Percentiles rank a stretch among this genome's conserved stretches.
These are phyloP conservation scores for Fonsecaea pedrosoi DNA, from an alignment of 2,329 filamentous ascomycete genomes.

Conservation along the genomic window DNA sequence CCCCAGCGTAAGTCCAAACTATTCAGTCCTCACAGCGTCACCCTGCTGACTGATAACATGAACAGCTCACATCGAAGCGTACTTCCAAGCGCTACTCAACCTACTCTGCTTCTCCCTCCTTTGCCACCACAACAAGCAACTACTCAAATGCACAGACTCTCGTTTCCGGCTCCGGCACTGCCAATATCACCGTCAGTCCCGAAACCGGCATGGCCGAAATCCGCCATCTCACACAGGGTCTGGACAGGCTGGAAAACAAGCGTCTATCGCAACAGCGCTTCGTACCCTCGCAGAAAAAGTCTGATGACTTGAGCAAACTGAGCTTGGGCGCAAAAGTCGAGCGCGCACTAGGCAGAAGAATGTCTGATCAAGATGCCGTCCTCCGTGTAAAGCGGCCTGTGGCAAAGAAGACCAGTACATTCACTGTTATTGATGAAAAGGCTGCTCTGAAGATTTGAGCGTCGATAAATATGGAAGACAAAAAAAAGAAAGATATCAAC, in stretches of 20 bases:
- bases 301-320: conserved; percentile 80
- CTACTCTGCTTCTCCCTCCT: conserved; percentile 56
- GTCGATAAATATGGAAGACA: not conserved
- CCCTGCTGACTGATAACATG: conserved; percentile 21
- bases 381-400: conserved; percentile 32
- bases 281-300: conserved; percentile 77
- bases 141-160: conserved; percentile 34
- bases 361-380: conserved; percentile 82
- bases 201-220: conserved; percentile 65
- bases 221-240: conserved; percentile 76
- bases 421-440: conserved; percentile 33
- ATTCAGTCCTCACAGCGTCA: conserved; percentile 22
- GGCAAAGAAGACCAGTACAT: conserved; percentile 22
- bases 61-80: conserved; percentile 51
- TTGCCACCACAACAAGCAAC: conserved; percentile 55
- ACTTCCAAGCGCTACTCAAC: conserved; percentile 62
- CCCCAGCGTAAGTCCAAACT: conserved; percentile 54
- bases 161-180: conserved; percentile 12
- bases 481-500: not conserved
- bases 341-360: conserved; percentile 81
- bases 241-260: conserved; percentile 90
- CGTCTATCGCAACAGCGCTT: conserved; percentile 83
- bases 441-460: conserved; percentile 7
- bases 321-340: conserved; percentile 90
- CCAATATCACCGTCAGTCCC: conserved; percentile 33